Evolutionary conservation across 371 early-diverging fungal species (phyloP).

Genomic region (Batrachochytrium dendrobatidis): DNA sequence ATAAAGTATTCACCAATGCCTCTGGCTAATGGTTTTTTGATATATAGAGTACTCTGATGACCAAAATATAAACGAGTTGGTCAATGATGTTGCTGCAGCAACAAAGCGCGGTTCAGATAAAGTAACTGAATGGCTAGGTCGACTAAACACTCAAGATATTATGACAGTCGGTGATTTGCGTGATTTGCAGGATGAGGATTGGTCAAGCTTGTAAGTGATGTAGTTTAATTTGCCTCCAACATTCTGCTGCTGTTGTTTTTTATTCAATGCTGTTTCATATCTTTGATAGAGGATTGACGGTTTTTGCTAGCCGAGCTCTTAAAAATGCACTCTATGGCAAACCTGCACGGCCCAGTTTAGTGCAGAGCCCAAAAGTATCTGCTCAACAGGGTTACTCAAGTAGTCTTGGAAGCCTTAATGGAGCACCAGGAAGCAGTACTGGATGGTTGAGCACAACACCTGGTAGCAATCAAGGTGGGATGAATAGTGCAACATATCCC

Average conservation of each 20-base stretch:
- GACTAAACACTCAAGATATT: conserved; percentile 65
- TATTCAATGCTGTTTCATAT: neutral
- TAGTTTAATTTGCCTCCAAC: neutral
- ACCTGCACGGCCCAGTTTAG: conserved; percentile 12
- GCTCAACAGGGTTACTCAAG: too few relatives aligned
- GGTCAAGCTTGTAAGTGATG: conserved; percentile 42
- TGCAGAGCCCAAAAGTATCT: conserved; percentile 3
- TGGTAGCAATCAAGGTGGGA: too few relatives aligned
- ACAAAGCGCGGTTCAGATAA: conserved; percentile 64
- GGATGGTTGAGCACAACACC: too few relatives aligned
- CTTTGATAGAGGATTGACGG: conserved; percentile 58
- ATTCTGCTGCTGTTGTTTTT: neutral
- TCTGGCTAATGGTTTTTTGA: neutral
- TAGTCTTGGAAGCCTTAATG: too few relatives aligned
- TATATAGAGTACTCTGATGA: conserved; percentile 42
- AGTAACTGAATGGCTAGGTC: conserved; percentile 63
- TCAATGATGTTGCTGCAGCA: conserved; percentile 55
- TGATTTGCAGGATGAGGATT: conserved; percentile 69
- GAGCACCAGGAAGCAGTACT: too few relatives aligned
- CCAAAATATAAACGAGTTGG: conserved; percentile 59
- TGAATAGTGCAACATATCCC: too few relatives aligned
- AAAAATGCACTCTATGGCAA: conserved; percentile 67
- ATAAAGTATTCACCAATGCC: neutral
- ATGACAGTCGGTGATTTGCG: conserved; percentile 75
- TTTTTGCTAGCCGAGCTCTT: conserved; percentile 78